Evolutionary conservation across 192 early-diverging fungal genomes (phyloP), one percentile per base, ranked within the genome.

Genomic region (Spizellomyces sp.): DNA sequence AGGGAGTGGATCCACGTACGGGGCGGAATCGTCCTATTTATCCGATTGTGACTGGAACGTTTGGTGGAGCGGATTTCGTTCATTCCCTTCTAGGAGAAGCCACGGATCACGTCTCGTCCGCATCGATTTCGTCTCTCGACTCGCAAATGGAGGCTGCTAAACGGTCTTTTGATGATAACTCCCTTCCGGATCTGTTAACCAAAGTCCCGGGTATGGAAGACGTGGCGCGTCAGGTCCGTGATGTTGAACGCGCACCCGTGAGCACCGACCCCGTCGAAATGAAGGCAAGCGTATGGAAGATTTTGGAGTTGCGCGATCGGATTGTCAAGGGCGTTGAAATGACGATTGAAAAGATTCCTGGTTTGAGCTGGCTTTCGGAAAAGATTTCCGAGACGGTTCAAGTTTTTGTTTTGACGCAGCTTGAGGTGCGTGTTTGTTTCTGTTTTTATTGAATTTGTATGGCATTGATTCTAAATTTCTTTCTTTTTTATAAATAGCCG

Each of bases 301-400:
- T 66, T 14, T 46, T 74, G 64, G 50, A 41, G 14, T 17, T 66
- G n/a, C 50, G 71, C 0, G 71, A 74, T 44, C 56, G 48, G 19
- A 74, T 74, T 21, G 58, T 74, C 45, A 74, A 48, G 57, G 21
- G 36, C 9, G 64, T 74, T 7, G 63, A 56, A 19, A 45, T 48
- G 45, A 74, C 48, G 22, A 74, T 74, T 22, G 74, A 69, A 48
- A 75, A 44, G 4, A 75, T 75, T 63, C 74, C 74, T 8, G 74
- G 74, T 9, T 61, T 75, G 48, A 58, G 41, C 17, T 75, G 74
- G 74, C 48, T 75, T 10, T 41, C 74, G 8, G 74, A 75, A 43
- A 75, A 75, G 45, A 75, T 75, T 42, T 19, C 45, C 45, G 74
- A 75, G 58, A 48, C 67, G 14, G 22, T 75, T 7, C 67, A 69